Evolutionary conservation across 2,329 filamentous ascomycete genomes (phyloP), one percentile per base, ranked within the genome.

Genomic region (Mollisia scopiformis): DNA sequence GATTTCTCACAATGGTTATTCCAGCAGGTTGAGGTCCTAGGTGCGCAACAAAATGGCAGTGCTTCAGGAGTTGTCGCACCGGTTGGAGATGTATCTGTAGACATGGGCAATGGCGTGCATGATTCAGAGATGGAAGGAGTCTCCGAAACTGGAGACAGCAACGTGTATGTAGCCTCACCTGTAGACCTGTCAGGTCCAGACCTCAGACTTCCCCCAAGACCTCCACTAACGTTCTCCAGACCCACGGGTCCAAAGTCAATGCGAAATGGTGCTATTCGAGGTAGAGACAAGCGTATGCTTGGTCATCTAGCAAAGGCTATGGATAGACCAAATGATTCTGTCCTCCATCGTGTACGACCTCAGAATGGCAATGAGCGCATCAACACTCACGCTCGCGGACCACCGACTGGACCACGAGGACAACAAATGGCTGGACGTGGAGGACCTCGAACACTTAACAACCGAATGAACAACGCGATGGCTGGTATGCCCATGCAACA

Each of bases 1-100:
- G 89, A 93, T 57, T 98, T 99, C 74, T 88, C 93, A 63, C 84
- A 83, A 73, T 99, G 95, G 95, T 80, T 99, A n/a, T 98, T 98
- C 73, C 86, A 93, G 58, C 90, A 96, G 74, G 88, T 97, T 62
- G 86, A 89, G 49, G 66, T 79, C 13, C 80, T 95, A 63, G 87
- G 88, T 71, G 79, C 80, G 52, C 86, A 89, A 73, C 71, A 88
- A 61, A 88, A 87, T 66, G 84, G 84, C 25, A 16, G 23, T 23
- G 28, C 13, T 16, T 25, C 23, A 14, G 43, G 21, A 25, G 43
- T 13, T 16, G 67, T 71, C 13, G 72, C 35, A n/a, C 25, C 43
- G 11, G 43, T 43, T 16, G 31, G 27, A 39, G 30, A 52, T 30
- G 81, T 84, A 67, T 90, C 93, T 69, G 84, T 84, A 47, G 87